These are phyloP conservation scores for Cnidoscolus chayamansa DNA, from an alignment of 441 rosid species.

Conservation along the genomic window DNA sequence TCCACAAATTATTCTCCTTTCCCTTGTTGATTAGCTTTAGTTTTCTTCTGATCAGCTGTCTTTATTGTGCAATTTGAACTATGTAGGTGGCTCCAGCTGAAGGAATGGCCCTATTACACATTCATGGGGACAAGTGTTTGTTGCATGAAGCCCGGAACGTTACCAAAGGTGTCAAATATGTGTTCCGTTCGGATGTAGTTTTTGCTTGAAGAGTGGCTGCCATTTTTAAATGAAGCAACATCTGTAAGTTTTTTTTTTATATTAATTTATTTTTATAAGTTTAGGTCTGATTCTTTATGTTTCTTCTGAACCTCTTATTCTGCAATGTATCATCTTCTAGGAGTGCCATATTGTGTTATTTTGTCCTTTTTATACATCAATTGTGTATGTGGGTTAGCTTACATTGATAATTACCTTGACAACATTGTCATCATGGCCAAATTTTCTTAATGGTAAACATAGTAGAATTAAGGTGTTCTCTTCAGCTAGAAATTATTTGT, in stretches of 20 bases:
- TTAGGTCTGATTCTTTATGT: neutral
- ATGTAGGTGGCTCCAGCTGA: conserved; percentile 80
- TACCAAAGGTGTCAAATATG: conserved; percentile 73
- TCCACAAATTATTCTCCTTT: neutral
- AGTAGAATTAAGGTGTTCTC: neutral
- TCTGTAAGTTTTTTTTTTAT: conserved; percentile 12
- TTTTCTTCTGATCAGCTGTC: neutral
- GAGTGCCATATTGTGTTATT: neutral
- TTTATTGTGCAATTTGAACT: conserved; percentile 14
- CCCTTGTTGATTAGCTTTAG: neutral
- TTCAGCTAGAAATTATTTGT: neutral
- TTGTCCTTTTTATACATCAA: neutral
- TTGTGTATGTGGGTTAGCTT: neutral
- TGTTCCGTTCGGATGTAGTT: conserved; percentile 84
- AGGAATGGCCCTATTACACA: conserved; percentile 91
- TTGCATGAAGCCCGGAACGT: conserved; percentile 84
- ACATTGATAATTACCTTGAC: neutral
- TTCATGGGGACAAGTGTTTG: conserved; percentile 90
- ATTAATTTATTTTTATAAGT: neutral
- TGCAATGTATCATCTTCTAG: neutral
- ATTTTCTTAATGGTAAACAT: neutral
- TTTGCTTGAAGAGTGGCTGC: conserved; percentile 54
- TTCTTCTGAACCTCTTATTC: neutral
- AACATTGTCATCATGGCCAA: neutral
- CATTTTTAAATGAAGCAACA: conserved; percentile 15